Evolutionary conservation across 352 stramenopile species (phyloP), one percentile per base, ranked within the genome.

Genomic region (Discostella stelligera): DNA sequence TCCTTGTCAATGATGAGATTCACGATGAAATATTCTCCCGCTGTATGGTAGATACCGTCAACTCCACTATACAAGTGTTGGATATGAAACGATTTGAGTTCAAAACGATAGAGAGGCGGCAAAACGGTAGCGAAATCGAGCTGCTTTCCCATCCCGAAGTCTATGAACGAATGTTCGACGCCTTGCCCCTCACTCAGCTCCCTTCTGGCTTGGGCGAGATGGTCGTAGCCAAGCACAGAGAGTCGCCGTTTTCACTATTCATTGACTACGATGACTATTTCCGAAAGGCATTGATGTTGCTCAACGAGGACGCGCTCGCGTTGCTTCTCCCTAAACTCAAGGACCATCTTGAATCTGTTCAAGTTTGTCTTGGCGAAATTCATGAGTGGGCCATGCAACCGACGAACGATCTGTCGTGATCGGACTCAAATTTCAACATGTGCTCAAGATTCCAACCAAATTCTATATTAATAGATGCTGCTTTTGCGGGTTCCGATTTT

Each of bases 281-380:
- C 20, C 16, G 55, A 13, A 77, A 46, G 21, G 64, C 71, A 25
- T 44, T 83, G 14, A 54, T 41, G 20, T 30, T 66, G 8, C 61
- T 79, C 14, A 66, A 84, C 27, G 62, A 79, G 10, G 44, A 68
- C 46, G 52, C 72, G 13, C 27, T 84, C 3, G 32, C 21, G 23
- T 39, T 53, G 16, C 70, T 84, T 66, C 46, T 84, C 39, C 20
- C 20, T 10, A 61, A 71, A 39, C 66, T 78, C n/a, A 84, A 80
- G 39, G 30, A 80, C 11, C 71, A 84, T 56, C 71, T 84, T 2
- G 67, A 74, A 52, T 61, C 44, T n/a, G 61, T 84, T 52, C 77
- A 84, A 39, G 66, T 84, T 25, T 80, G 64, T 63, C 64, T 84
- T 25, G 71, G 77, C 8, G 23, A 53, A 11, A 71, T 84, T 63